Evolutionary conservation across 306 rosid species (phyloP).

Genomic region (Argentina anserina): DNA sequence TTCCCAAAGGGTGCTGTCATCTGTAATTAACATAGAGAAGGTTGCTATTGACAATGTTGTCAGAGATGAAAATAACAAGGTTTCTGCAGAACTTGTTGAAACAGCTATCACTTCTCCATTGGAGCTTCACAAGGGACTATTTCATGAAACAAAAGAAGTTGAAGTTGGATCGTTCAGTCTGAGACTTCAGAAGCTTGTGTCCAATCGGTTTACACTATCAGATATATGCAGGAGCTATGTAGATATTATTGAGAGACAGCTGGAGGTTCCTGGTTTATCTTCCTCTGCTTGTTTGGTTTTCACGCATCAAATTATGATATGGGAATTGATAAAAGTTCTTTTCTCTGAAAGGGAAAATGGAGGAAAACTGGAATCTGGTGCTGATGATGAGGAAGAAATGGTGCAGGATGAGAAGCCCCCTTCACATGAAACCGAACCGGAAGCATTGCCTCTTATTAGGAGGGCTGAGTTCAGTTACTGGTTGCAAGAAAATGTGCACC

Average conservation of each 20-base stretch:
- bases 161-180: constrained; percentile 64
- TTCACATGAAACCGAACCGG: constrained; percentile 59
- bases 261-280: constrained; percentile 69
- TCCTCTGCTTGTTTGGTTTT: constrained; percentile 52
- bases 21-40: constrained; percentile 75
- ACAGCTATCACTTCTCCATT: constrained; percentile 65
- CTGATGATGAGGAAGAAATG: constrained; percentile 87
- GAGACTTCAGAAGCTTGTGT: constrained; percentile 69
- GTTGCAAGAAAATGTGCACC: constrained; percentile 87
- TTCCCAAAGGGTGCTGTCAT: constrained; percentile 53
- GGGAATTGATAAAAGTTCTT: constrained; percentile 94
- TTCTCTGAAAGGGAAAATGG: constrained; percentile 66
- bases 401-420: constrained; percentile 75
- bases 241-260: constrained; percentile 72
- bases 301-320: constrained; percentile 86
- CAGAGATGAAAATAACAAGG: constrained; percentile 80
- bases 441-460: constrained; percentile 81
- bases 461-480: constrained; percentile 97
- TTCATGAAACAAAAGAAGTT: constrained; percentile 58
- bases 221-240: constrained; percentile 72
- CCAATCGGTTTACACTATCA: constrained; percentile 54
- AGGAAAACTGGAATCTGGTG: constrained; percentile 49
- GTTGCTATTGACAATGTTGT: constrained; percentile 82
- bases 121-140: constrained; percentile 64
- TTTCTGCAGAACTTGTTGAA: constrained; percentile 64